Percentiles rank a stretch among this genome's conserved stretches.
These are phyloP conservation scores for Myxozyma geophila DNA, from an alignment of 805 yeast species.

Conservation along the genomic window DNA sequence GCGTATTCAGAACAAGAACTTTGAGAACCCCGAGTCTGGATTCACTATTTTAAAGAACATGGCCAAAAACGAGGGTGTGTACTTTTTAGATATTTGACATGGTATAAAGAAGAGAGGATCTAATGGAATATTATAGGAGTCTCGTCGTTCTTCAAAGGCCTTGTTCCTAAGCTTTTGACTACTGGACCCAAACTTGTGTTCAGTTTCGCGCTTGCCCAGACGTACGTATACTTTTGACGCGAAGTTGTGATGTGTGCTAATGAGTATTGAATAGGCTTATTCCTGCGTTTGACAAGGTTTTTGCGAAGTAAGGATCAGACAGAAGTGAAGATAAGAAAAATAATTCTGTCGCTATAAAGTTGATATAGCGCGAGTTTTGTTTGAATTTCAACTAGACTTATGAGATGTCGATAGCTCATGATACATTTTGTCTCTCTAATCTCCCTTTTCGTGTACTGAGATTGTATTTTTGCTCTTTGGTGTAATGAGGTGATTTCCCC, in stretches of 20 bases:
- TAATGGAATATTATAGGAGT: constrained; percentile 53
- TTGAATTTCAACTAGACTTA: not conserved
- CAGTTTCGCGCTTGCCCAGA: constrained; percentile 96
- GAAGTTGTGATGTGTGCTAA: not conserved
- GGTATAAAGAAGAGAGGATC: not conserved
- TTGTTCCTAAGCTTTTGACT: constrained; percentile 93
- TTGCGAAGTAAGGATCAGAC: not conserved
- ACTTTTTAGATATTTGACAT: not conserved
- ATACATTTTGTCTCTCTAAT: not conserved
- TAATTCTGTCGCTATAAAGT: too few relatives aligned
- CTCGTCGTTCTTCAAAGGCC: constrained; percentile 90
- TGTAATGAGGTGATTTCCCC: not conserved
- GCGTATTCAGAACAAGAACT: constrained; percentile 94
- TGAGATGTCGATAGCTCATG: not conserved
- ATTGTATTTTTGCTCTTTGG: not conserved
- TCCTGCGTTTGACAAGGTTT: constrained; percentile 82
- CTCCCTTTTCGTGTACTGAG: not conserved
- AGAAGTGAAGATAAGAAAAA: too few relatives aligned
- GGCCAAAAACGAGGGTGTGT: constrained; percentile 70
- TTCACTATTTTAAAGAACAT: constrained; percentile 90
- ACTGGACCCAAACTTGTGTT: constrained; percentile 98
- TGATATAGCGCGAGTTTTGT: too few relatives aligned
- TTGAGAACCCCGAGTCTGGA: constrained; percentile 94
- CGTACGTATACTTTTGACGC: constrained; percentile 44
- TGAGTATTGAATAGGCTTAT: constrained; percentile 54